Evolutionary conservation across 768 basidiomycete genomes (phyloP).

Genomic region (Lactifluus subvellereus): DNA sequence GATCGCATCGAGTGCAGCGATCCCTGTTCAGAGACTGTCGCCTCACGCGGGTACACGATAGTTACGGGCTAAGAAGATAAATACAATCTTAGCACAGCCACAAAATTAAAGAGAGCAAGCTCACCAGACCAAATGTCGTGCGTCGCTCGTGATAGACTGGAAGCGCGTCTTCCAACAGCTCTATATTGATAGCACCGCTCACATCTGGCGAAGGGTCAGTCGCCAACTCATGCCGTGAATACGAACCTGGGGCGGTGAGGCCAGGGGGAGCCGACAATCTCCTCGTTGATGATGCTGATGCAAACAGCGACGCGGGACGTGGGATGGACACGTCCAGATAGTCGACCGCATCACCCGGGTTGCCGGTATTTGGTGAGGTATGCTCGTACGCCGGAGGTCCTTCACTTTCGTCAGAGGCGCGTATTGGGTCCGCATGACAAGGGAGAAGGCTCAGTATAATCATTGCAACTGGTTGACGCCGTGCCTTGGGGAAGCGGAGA

Average conservation of each 20-base stretch:
- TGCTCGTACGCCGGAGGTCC: conserved; percentile 14
- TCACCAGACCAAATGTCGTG: conserved; percentile 53
- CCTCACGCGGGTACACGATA: conserved; percentile 38
- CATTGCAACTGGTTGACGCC: conserved; percentile 2
- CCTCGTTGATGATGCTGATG: conserved; percentile 33
- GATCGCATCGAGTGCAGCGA: conserved; percentile 63
- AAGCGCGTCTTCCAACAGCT: conserved; percentile 56
- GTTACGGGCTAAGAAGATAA: conserved; percentile 34
- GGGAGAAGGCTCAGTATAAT: conserved; percentile 8
- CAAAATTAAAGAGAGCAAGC: conserved; percentile 28
- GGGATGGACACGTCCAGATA: conserved; percentile 56
- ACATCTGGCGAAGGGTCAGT: conserved; percentile 7
- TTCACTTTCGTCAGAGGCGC: not conserved
- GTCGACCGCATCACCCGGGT: conserved; percentile 34
- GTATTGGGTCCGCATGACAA: conserved; percentile 19
- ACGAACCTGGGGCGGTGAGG: conserved; percentile 30
- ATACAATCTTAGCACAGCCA: not conserved
- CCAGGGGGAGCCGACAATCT: conserved; percentile 35
- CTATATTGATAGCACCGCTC: conserved; percentile 38
- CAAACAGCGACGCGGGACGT: conserved; percentile 47
- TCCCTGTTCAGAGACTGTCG: conserved; percentile 51
- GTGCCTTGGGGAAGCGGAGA: conserved; percentile 33
- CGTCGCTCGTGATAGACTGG: conserved; percentile 34
- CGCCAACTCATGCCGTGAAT: conserved; percentile 34
- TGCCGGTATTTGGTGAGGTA: not conserved